Base-by-base conservation (phyloP, 768 basidiomycete species). In the Suillus discolor region DNA sequence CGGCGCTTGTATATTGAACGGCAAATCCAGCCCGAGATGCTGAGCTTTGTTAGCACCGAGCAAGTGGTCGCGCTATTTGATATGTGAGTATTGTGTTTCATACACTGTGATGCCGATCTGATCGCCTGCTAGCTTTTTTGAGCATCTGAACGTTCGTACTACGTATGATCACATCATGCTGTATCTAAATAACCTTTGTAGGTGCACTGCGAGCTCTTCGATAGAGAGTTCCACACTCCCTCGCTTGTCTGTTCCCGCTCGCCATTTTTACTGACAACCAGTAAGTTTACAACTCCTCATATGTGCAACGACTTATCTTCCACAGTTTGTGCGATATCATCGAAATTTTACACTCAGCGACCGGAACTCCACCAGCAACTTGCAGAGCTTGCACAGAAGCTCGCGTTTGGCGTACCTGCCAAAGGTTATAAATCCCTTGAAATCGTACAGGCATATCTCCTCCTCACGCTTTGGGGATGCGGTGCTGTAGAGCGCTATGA, bases 401-500 rank as follows among this genome's bases (percentile, higher is more conserved):
- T 98, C 23, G 92, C 96, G 0, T 98, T 96, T 77, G 87, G 82
- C 66, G 92, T 94, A 16, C 92, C 93, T 23, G 92, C 91, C 18
- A 83, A 84, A 67, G 94, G 94, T 0, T 95, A 93, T 82, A 97
- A 97, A 77, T 92, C 90, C n/a, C 87, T 95, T 53, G 94, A 96
- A 79, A 94, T 97, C 66, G 93, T 96, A 5, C 96, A 99, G 74
- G 97, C 95, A 0, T 99, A 97, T 76, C 80, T 98, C 23, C 81
- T 99, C 11, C 87, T 98, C 62, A 83, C 91, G 2, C 78, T 94
- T 16, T 99, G 94, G 91, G 94, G 96, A 7, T 90, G 94, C 70
- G 96, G 96, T 25, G 96, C 96, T 5, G 95, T 96, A 25, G 96
- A 99, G 76, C 87, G 96, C 9, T 99, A 94, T 72, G 97, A 99